Base-by-base conservation (phyloP, 176 grass and related monocot species). In the Miscanthus lutarioriparius region DNA sequence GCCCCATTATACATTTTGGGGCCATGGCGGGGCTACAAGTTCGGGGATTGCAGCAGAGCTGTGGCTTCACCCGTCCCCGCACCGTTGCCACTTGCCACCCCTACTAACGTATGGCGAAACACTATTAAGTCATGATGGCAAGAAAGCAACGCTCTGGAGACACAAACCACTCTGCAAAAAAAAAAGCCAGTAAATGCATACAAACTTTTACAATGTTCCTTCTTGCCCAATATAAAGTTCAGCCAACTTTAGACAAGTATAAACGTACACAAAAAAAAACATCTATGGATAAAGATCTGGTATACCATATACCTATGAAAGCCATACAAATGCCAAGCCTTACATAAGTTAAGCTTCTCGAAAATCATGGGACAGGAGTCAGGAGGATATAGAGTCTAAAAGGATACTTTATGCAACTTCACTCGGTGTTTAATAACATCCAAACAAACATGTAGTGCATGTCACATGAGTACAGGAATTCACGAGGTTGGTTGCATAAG, bases 361-460 rank as follows among this genome's bases (percentile, higher is more conserved):
- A 9, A 74, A 74, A 74, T 48, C 14, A 74, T 74, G 71, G 69
- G 43, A 73, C 27, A 43, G 12, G 25, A 74, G 58, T 62, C 58
- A 59, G 23, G n/a, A 26, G n/a, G 8, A 45, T 30, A 27, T 53
- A 73, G 37, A 71, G 17, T 74, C 14, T 74, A 48, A 30, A 49
- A 48, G 43, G 23, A 30, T 48, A 26, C 14, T 74, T 48, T 19
- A 48, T 74, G 71, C 71, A 74, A 8, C 25, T 73, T 73, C 43
- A 30, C 43, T 48, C 11, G 3, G 43, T 48, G 25, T 45, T 74
- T 19, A 45, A 28, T 27, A 74, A 74, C 43, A 7, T 48, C 43
- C 3, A 8, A 48, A 74, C 43, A 74, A 73, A 47, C 43, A 73
- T 44, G 38, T 26, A 70, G 2, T 71, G 68, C 38, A 71, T 71